Conservation (phyloP, 805 yeast genomes). For the Kregervanrija fluxuum region DNA sequence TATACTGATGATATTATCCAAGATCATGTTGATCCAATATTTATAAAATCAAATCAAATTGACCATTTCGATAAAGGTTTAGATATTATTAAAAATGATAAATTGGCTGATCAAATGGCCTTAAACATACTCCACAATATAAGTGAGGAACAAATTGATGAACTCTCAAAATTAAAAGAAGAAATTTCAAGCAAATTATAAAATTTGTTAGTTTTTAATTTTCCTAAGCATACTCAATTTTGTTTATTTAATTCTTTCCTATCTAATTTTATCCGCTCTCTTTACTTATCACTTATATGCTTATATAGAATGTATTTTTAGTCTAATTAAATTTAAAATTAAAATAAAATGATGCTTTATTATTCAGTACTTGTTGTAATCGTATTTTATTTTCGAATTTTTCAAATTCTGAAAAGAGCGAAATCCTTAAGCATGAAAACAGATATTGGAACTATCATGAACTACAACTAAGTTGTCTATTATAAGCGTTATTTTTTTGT, state of each 20-base stretch:
- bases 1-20: constrained; percentile 3
- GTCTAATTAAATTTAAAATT: neutral
- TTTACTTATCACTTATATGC: neutral
- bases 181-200: constrained; percentile 19
- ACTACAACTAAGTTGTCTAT: too few species aligned
- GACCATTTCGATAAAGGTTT: constrained; percentile 24
- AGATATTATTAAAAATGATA: constrained; percentile 21
- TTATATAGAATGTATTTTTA: neutral
- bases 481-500: too few species aligned
- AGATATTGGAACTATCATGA: too few species aligned
- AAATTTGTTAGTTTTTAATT: constrained; percentile 2
- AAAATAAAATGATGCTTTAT: too few species aligned
- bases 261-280: too few species aligned
- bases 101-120: constrained; percentile 30
- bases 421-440: too few species aligned
- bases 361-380: too few species aligned
- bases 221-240: neutral
- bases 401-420: too few species aligned
- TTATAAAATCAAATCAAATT: constrained; percentile 25
- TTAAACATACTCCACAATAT: constrained; percentile 24
- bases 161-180: constrained; percentile 21
- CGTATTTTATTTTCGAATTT: too few species aligned
- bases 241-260: too few species aligned
- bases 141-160: constrained; percentile 25
- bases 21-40: constrained; percentile 17